Base-by-base conservation (phyloP, 495 filamentous ascomycete species). In the Entonaema liquescens region DNA sequence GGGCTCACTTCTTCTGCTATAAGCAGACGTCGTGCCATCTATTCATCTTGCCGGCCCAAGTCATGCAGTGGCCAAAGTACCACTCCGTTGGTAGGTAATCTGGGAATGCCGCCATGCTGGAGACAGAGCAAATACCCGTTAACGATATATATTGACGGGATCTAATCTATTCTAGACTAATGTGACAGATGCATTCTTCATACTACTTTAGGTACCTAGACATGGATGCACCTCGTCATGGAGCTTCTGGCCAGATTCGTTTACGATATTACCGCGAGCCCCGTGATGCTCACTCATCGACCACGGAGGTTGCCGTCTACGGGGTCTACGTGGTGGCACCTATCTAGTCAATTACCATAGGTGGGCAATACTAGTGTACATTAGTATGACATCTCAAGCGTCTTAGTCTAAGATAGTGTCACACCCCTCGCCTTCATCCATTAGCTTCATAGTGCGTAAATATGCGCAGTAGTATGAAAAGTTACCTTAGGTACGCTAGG, bases 301-400 rank as follows among this genome's bases (percentile, higher is more conserved):
- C 60, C 64, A 61, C 70, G 70, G 64, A 72, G 70, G 59, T 65
- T 68, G 35, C 70, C 65, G 65, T 53, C 40, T 62, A 31, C 17
- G 31, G 31, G 31, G 31, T 33, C 31, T 59, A 52, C 54, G 28
- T 56, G 21, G 53, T 56, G 29, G 29, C 28, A 56, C 53, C 53
- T 19, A 53, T 29, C 13, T 17, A 53, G 25, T 53, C 13, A 36
- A 56, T 29, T 53, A 38, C 29, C 17, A 21, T 33, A 9, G 26
- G 36, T 28, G 26, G 49, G 25, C 23, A 29, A 42, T 8, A 26
- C 53, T 55, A 59, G 55, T 59, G 63, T 67, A 50, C 59, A 28
- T 68, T 72, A 68, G 65, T 56, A 64, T 68, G 70, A 56, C 70
- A 68, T 68, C 61, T 60, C 40, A 62, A 54, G 9, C 62, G 49